Evolutionary conservation across 305 asterid species (phyloP).

Genomic region (Solanum hybrid): DNA sequence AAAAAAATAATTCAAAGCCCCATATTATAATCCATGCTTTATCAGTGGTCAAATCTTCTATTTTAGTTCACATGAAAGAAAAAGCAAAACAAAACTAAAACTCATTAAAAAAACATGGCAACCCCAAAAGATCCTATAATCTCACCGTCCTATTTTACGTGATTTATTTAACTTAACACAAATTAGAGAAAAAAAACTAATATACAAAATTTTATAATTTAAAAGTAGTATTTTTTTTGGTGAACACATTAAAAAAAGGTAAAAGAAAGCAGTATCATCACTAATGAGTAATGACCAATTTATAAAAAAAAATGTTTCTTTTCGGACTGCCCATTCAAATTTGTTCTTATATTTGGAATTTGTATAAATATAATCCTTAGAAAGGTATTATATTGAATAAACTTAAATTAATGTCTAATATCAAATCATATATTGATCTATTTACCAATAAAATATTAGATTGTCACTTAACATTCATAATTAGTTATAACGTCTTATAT

Average conservation of each 20-base stretch:
- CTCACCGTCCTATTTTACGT: not conserved
- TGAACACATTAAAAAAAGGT: not conserved
- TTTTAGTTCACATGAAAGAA: not conserved
- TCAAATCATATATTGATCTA: not conserved
- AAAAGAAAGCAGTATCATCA: not conserved
- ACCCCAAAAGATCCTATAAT: not conserved
- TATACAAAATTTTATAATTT: not conserved
- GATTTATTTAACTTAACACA: not conserved
- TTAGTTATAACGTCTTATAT: not conserved
- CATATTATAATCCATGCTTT: not conserved
- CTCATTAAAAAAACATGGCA: not conserved
- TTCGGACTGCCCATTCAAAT: not conserved
- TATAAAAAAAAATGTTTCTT: not conserved
- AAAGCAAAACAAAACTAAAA: not conserved
- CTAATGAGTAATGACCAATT: not conserved
- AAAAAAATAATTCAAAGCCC: not conserved
- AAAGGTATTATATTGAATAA: not conserved
- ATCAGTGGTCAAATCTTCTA: conserved; percentile 3
- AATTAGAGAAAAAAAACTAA: not conserved
- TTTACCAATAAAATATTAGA: not conserved
- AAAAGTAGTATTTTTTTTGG: no score
- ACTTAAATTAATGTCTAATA: not conserved
- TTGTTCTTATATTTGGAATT: not conserved
- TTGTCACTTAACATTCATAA: not conserved
- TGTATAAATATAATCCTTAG: not conserved